A percentile compares a stretch with the other conserved stretches of the same genome.
Conservation (phyloP, 2,329 filamentous ascomycete genomes). For the Huntiella savannae region DNA sequence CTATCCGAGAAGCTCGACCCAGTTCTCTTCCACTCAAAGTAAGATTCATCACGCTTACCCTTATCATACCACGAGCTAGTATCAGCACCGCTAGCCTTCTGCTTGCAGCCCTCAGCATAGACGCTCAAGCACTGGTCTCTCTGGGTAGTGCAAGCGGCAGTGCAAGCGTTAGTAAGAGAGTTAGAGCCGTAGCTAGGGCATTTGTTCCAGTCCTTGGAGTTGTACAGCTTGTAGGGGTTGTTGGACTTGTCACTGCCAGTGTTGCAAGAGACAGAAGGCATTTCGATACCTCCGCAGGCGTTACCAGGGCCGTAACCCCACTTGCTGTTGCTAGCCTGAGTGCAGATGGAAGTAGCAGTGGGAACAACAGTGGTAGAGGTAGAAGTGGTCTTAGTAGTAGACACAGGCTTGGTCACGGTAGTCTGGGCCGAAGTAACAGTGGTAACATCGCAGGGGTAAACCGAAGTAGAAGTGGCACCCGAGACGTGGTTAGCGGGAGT, state of each 20-base stretch:
- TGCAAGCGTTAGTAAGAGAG: slow-evolving; percentile 23
- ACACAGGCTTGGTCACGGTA: slow-evolving; percentile 16
- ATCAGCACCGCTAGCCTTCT: slow-evolving; percentile 14
- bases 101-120: slow-evolving; percentile 31
- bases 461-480: slow-evolving; percentile 20
- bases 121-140: slow-evolving; percentile 27
- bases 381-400: slow-evolving; percentile 14
- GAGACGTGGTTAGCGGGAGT: slow-evolving; percentile 21
- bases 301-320: slow-evolving; percentile 49
- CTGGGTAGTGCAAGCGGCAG: slow-evolving; percentile 34
- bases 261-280: slow-evolving; percentile 36
- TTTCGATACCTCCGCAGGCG: slow-evolving; percentile 30
- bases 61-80: slow-evolving; percentile 18
- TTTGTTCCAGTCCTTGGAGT: slow-evolving; percentile 21
- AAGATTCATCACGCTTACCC: slow-evolving; percentile 21
- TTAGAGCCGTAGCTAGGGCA: slow-evolving; percentile 26
- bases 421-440: slow-evolving; percentile 15
- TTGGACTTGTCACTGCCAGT: slow-evolving; percentile 25
- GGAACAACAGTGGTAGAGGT: slow-evolving; percentile 23
- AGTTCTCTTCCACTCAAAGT: slow-evolving; percentile 27
- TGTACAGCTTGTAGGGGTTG: slow-evolving; percentile 33
- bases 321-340: slow-evolving; percentile 33
- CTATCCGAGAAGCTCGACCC: slow-evolving; percentile 27
- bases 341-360: slow-evolving; percentile 32
- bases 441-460: slow-evolving; percentile 16